A percentile compares a stretch with the other conserved stretches of the same genome.
These are phyloP conservation scores for Diplocarpon rosae DNA, from an alignment of 2,329 filamentous ascomycete species.

Conservation along the genomic window DNA sequence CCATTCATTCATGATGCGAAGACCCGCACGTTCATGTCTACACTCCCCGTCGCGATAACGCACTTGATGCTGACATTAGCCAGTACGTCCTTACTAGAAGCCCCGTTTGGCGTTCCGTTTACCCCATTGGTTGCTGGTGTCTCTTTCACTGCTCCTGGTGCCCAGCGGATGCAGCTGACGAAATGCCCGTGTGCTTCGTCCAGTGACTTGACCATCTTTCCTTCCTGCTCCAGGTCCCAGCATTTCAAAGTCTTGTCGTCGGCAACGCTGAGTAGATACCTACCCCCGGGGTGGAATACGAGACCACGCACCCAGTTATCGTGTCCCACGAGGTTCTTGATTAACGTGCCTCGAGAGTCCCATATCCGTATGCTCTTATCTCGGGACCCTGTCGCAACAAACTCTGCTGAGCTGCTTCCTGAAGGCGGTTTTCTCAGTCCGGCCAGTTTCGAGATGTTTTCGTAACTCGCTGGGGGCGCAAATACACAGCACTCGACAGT, in stretches of 20 bases:
- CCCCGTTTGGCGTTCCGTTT: constrained; percentile 39
- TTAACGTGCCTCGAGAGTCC: constrained; percentile 73
- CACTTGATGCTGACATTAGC: constrained; percentile 61
- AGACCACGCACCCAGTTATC: constrained; percentile 89
- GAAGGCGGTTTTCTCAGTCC: constrained; percentile 75
- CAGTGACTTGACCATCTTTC: constrained; percentile 76
- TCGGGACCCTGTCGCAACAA: constrained; percentile 76
- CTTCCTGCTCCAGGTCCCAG: constrained; percentile 88
- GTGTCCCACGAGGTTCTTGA: constrained; percentile 77
- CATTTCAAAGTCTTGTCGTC: constrained; percentile 90
- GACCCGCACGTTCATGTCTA: constrained; percentile 68
- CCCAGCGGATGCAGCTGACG: constrained; percentile 79
- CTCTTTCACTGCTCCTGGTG: constrained; percentile 61
- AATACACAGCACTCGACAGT: constrained; percentile 77
- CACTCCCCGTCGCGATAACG: constrained; percentile 77
- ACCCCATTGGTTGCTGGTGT: constrained; percentile 34
- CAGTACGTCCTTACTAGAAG: constrained; percentile 31
- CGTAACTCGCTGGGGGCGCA: constrained; percentile 68
- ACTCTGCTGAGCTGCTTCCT: constrained; percentile 67
- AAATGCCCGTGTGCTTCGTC: constrained; percentile 73
- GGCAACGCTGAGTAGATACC: constrained; percentile 73
- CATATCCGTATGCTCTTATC: constrained; percentile 88
- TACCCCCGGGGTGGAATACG: constrained; percentile 84
- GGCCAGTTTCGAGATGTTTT: constrained; percentile 64
- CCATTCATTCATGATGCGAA: constrained; percentile 44